phyloP scores from a whole-genome alignment of 331 rosid genomes.

The Arachis monticola region DNA sequence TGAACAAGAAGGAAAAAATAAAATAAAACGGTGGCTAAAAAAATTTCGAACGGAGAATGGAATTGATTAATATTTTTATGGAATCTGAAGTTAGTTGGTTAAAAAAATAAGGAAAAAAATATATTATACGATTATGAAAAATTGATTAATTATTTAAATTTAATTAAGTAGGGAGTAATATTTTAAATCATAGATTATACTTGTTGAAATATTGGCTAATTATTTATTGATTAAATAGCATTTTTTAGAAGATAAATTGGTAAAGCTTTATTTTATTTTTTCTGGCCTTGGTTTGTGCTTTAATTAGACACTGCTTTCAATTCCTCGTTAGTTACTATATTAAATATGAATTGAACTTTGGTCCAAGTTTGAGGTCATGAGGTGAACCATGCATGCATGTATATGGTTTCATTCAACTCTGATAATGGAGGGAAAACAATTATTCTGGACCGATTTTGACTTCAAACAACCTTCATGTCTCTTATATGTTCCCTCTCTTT shows the following conservation, averaged over 20 bases:
- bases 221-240: too few relatives aligned
- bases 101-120: too few relatives aligned
- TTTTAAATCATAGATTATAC: too few relatives aligned
- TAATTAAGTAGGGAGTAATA: too few relatives aligned
- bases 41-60: too few relatives aligned
- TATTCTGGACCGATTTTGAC: conserved; percentile 19
- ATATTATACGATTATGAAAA: too few relatives aligned
- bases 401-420: conserved; percentile 11
- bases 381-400: conserved; percentile 30
- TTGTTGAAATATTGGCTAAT: too few relatives aligned
- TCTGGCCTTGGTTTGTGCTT: not conserved
- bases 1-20: too few relatives aligned
- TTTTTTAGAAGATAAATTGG: not conserved
- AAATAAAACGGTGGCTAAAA: too few relatives aligned
- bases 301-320: not conserved
- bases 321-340: not conserved
- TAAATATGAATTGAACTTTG: not conserved
- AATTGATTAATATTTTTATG: too few relatives aligned
- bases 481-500: not conserved
- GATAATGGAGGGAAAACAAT: conserved; percentile 27
- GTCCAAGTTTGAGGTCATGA: not conserved
- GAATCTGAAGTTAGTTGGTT: too few relatives aligned
- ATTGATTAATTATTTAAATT: too few relatives aligned
- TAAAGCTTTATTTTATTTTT: not conserved
- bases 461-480: conserved; percentile 13